Base-by-base conservation (phyloP, 495 filamentous ascomycete species). In the Letharia lupina region DNA sequence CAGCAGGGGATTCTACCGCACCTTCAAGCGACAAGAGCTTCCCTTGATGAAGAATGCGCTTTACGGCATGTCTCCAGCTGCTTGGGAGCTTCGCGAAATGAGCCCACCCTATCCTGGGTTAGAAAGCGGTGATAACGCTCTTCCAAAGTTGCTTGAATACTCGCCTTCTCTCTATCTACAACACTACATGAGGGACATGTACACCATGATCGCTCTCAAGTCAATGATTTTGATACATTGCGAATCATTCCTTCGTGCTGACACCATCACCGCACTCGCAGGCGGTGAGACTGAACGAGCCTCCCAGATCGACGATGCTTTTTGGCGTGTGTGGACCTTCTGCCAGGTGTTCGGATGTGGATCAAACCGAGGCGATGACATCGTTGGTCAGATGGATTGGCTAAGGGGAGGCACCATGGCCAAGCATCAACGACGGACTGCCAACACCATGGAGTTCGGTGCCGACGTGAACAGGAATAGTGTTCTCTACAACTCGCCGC, bases 241-340 rank as follows among this genome's bases (percentile, higher is more conserved):
- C 62, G 73, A 80, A 57, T 78, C 80, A 13, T 84, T 86, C 68
- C 72, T 88, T 18, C 84, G 85, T 18, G 80, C 75, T 1, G 83
- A 86, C 41, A 87, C 85, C 0, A 78, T 84, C 9, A 73, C 74
- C 12, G 85, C 84, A 3, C 78, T 89, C 18, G 74, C 81, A 1
- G 84, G 82, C 7, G 68, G 77, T 12, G 79, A 86, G 63, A 75
- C 77, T 45, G 65, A 71, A 11, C 78, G 81, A 15, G 78, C 82
- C 1, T 76, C 78, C 57, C 80, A 83, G 63, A 78, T 88, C n/a
- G 83, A 88, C 68, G 80, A 86, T 71, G 86, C 86, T 1, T 82
- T 88, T 62, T 88, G 85, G 85, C 80, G 86, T 0, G 80, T 89
- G 28, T 89, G 86, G 86, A 86, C 83, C 5, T 89, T 89, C 74